Evolutionary conservation across 2,329 filamentous ascomycete species (phyloP), one percentile per base, ranked within the genome.

Genomic region (Beauveria medogensis): DNA sequence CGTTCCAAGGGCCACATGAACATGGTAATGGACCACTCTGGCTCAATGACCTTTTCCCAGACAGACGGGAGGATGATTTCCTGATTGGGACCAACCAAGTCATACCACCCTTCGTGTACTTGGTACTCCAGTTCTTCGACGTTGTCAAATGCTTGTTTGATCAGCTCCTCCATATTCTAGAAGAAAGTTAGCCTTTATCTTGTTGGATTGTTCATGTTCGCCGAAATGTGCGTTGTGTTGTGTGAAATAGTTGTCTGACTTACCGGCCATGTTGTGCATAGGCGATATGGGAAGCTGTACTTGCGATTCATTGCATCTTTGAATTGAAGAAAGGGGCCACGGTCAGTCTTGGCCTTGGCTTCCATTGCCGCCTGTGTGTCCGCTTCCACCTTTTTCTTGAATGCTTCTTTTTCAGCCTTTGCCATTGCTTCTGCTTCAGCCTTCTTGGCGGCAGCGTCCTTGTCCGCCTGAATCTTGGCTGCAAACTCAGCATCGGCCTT

Each of bases 251-350:
- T 8, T 14, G 34, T 37, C 28, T 18, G 59, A 82, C 84, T 71
- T 84, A 92, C 90, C 77, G 80, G 78, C 91, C 91, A 95, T 3
- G 87, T 94, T 69, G 86, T 85, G 73, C 92, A 96, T 34, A 95
- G 73, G 64, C 92, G 85, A 75, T 88, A 96, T 1, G 92, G 92
- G 69, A 97, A 96, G 74, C 86, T 94, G 72, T 95, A 97, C 73
- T 95, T 96, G 66, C 92, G 83, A 37, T 91, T 90, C 18, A 97
- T 86, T 1, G 92, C 92, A 71, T 97, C 92, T 74, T 95, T 95
- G 77, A 96, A 96, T 66, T 87, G 88, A 72, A 96, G 90, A 2
- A 90, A 90, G 48, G 86, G 80, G 72, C 91, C 89, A 44, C 77
- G 73, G 9, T 75, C 73, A 67, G 79, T 79, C 68, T 79, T 78